Evolutionary conservation across 441 rosid species (phyloP).

Genomic region (Hura crepitans): DNA sequence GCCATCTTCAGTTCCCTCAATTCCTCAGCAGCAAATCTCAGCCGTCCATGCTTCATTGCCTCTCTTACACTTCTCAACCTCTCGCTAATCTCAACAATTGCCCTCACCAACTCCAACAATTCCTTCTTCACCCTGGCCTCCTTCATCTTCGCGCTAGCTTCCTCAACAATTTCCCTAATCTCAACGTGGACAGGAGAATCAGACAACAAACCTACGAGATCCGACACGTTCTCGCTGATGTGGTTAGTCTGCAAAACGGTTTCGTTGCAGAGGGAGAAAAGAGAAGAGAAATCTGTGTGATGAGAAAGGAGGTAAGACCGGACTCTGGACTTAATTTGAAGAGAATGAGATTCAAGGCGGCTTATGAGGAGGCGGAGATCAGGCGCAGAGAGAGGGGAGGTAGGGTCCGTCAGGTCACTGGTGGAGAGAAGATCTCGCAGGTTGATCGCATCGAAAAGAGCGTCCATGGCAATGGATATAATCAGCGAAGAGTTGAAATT

Average conservation of each 20-base stretch:
- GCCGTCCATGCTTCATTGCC: constrained; percentile 51
- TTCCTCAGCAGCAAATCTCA: constrained; percentile 69
- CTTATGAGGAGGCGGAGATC: constrained; percentile 90
- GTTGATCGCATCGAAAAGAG: constrained; percentile 67
- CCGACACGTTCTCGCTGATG: constrained; percentile 41
- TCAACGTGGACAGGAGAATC: constrained; percentile 59
- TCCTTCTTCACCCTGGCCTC: constrained; percentile 63
- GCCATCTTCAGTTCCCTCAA: constrained; percentile 57
- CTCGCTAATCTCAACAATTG: constrained; percentile 56
- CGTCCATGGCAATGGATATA: constrained; percentile 39
- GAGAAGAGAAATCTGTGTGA: constrained; percentile 68
- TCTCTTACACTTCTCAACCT: constrained; percentile 56
- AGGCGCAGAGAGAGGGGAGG: constrained; percentile 82
- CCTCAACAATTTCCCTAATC: constrained; percentile 56
- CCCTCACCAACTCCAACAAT: constrained; percentile 53
- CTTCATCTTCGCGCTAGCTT: constrained; percentile 45
- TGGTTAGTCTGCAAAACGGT: constrained; percentile 49
- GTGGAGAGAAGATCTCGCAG: constrained; percentile 80
- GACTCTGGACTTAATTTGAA: constrained; percentile 81
- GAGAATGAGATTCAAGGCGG: constrained; percentile 82
- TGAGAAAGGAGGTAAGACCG: constrained; percentile 75
- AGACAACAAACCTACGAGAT: constrained; percentile 47
- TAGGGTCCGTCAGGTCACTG: constrained; percentile 67
- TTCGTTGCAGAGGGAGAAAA: constrained; percentile 71
- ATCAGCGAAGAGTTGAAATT: too few species aligned